Percentiles rank a stretch among this genome's conserved stretches.
Evolutionary conservation across 495 filamentous ascomycete genomes (phyloP).

Genomic region (Xylona heveae): DNA sequence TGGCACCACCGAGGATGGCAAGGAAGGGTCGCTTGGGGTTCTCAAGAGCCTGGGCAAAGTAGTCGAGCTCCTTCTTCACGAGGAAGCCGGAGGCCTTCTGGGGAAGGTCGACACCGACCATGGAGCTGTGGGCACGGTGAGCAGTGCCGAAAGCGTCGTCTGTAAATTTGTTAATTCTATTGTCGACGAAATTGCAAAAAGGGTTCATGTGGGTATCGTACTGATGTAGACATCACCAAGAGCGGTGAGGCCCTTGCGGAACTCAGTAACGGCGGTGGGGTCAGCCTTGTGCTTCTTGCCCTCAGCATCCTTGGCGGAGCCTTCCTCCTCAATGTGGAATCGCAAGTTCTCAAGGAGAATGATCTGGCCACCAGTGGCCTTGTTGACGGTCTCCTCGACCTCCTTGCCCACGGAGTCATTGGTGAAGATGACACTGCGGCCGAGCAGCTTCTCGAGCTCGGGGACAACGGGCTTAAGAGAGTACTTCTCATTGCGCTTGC

Average conservation of each 20-base stretch:
- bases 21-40: slow-evolving; percentile 88
- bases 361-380: slow-evolving; percentile 61
- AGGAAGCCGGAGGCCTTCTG: slow-evolving; percentile 95
- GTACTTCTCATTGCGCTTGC: slow-evolving; percentile 79
- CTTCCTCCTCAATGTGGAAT: slow-evolving; percentile 96
- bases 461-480: slow-evolving; percentile 78
- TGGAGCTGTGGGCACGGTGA: slow-evolving; percentile 93
- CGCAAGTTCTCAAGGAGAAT: slow-evolving; percentile 92
- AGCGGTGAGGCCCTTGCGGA: slow-evolving; percentile 85
- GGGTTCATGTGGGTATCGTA: slow-evolving; percentile 26
- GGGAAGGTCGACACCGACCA: slow-evolving; percentile 90
- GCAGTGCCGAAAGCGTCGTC: slow-evolving; percentile 98
- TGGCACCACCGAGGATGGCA: slow-evolving; percentile 91
- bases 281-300: slow-evolving; percentile 98
- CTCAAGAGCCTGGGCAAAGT: slow-evolving; percentile 96
- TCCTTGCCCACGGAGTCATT: slow-evolving; percentile 79
- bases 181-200: background rate
- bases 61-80: slow-evolving; percentile 99
- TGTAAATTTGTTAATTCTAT: slow-evolving; percentile 13
- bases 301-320: slow-evolving; percentile 71
- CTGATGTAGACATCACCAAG: slow-evolving; percentile 95
- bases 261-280: slow-evolving; percentile 74
- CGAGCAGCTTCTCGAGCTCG: slow-evolving; percentile 78
- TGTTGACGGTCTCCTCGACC: slow-evolving; percentile 75
- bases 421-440: slow-evolving; percentile 63